Evolutionary conservation across 1,139 yeast species (phyloP), one percentile per base, ranked within the genome.

Genomic region (Kurtzmaniella quercitrusa): DNA sequence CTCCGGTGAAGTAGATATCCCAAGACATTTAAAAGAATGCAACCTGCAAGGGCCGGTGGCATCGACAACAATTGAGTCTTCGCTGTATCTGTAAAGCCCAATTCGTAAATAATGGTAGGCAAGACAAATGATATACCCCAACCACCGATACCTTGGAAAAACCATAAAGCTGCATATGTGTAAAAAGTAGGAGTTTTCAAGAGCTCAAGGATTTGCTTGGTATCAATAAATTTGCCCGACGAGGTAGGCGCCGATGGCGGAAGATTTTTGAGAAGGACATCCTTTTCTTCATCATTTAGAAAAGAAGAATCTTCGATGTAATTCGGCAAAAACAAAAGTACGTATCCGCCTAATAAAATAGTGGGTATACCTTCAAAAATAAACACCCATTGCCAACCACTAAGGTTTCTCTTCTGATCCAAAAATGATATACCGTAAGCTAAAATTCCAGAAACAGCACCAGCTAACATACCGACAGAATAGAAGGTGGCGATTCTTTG

Each of bases 41-140:
- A 49, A 11, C 55, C 55, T 9, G 44, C 45, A 16, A 50, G 34
- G 2, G 55, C 42, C n/a, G 55, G 54, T 12, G 55, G 55, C 47
- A 51, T 43, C 22, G 44, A 42, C 53, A 52, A 45, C 14, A 50
- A 42, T 39, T 52, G 55, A 15, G 55, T 49, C 15, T 47, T 47
- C 20, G 55, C 52, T n/a, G 61, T 49, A 35, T 49, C 50, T 6
- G 59, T 51, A 37, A 54, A 54, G 4, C 63, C 63, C 20, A 57
- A 48, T n/a, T 50, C 51, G 36, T 52, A 52, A 7, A 59, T 45
- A 35, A 59, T 53, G 2, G 61, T 47, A 19, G 63, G 63, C 21
- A 59, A 43, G 37, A 56, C 56, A 42, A 52, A 55, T 2, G 59
- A 45, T 6, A 59, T 50, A n/a, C 62, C 63, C 51, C 55, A 58